Evolutionary conservation across 768 basidiomycete species (phyloP).

Genomic region (Russula virescens): DNA sequence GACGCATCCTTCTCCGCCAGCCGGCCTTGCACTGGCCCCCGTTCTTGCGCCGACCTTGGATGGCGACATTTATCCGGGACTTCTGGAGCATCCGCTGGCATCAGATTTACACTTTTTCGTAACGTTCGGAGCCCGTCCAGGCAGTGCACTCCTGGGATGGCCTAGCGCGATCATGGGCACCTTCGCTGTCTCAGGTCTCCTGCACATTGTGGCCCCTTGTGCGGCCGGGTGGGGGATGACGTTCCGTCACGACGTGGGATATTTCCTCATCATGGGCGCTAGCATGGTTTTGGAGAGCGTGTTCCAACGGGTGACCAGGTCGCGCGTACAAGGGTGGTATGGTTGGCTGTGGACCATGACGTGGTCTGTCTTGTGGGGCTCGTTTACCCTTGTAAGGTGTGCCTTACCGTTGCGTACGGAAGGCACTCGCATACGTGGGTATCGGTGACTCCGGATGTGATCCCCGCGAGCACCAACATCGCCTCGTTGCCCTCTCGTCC

Average conservation of each 20-base stretch:
- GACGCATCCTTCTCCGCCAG: constrained; percentile 29
- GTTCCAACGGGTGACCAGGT: constrained; percentile 42
- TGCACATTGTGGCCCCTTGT: too few relatives aligned
- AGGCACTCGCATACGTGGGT: too few relatives aligned
- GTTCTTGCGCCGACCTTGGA: constrained; percentile 33
- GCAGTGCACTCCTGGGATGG: constrained; percentile 39
- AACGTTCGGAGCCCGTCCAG: too few relatives aligned
- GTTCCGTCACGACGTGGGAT: constrained; percentile 41
- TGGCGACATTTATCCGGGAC: constrained; percentile 33
- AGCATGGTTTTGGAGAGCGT: constrained; percentile 45
- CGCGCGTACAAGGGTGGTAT: constrained; percentile 39
- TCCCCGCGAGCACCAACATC: too few relatives aligned
- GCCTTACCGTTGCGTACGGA: too few relatives aligned
- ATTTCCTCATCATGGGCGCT: constrained; percentile 53
- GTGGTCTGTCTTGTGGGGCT: constrained; percentile 48
- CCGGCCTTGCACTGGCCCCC: constrained; percentile 33
- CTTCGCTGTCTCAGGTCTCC: too few relatives aligned
- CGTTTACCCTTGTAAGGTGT: too few relatives aligned
- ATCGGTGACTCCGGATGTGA: too few relatives aligned
- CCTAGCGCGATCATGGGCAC: constrained; percentile 48
- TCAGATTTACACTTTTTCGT: constrained; percentile 30
- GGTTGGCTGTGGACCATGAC: constrained; percentile 49
- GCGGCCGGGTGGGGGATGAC: too few relatives aligned
- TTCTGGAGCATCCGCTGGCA: constrained; percentile 40
- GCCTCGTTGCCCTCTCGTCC: too few relatives aligned